phyloP scores from a whole-genome alignment of 1,284 basidiomycete genomes.

The Amylostereum chailletii region DNA sequence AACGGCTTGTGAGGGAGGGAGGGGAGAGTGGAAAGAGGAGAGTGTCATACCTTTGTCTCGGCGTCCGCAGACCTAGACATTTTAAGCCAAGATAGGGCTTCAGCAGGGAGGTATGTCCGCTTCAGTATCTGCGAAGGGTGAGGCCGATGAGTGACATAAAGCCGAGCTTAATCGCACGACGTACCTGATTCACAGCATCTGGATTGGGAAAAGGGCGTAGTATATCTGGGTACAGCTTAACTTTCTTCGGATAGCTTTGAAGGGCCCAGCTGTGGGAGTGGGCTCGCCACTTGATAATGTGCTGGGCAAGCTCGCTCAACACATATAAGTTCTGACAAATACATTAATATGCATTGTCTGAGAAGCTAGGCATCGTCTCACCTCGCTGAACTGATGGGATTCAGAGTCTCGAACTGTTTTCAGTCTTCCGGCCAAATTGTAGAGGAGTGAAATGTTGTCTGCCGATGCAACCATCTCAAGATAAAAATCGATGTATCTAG shows the following conservation, averaged over 20 bases:
- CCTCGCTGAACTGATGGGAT: conserved; percentile 60
- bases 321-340: conserved; percentile 73
- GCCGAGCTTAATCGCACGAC: conserved; percentile 6
- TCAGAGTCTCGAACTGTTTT: conserved; percentile 83
- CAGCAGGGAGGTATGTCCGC: conserved; percentile 56
- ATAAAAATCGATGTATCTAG: conserved; percentile 86
- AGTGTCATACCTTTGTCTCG: no score
- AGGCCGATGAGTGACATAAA: conserved; percentile 1
- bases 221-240: conserved; percentile 79
- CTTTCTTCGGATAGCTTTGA: conserved; percentile 71
- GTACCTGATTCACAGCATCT: conserved; percentile 55
- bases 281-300: conserved; percentile 71
- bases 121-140: conserved; percentile 42
- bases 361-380: conserved; percentile 21
- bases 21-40: no score
- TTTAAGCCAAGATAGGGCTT: conserved; percentile 45
- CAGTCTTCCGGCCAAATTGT: conserved; percentile 72
- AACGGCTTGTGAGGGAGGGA: conserved; percentile 3
- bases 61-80: no score
- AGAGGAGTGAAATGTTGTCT: conserved; percentile 81
- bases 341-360: conserved; percentile 1
- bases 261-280: conserved; percentile 69
- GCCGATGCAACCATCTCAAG: conserved; percentile 65
- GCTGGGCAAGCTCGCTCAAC: conserved; percentile 84
- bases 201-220: conserved; percentile 56